phyloP scores from a whole-genome alignment of 176 grass and related monocot species.

The maize (Zea mays) region DNA sequence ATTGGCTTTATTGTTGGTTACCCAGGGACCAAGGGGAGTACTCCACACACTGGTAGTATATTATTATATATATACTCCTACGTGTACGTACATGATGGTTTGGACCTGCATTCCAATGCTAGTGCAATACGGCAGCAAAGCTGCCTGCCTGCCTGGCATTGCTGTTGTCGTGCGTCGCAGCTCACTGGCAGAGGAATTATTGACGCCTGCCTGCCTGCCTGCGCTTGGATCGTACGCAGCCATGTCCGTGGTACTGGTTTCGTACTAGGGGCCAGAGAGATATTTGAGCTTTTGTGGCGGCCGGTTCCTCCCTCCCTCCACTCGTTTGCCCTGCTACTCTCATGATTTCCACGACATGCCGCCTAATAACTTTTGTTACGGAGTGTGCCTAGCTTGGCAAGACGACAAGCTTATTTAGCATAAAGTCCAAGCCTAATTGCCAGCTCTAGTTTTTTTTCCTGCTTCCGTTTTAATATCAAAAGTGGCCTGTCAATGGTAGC shows the following conservation, averaged over 20 bases:
- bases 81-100: not conserved
- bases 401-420: not conserved
- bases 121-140: constrained; percentile 48
- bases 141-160: constrained; percentile 24
- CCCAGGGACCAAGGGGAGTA: not conserved
- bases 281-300: constrained; percentile 47
- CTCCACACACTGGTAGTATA: too few species aligned
- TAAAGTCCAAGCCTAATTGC: not conserved
- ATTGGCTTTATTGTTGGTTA: not conserved
- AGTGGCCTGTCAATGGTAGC: not conserved
- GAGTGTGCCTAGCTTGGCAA: too few species aligned
- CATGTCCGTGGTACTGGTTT: constrained; percentile 40
- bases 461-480: not conserved
- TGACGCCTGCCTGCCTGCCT: constrained; percentile 10
- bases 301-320: not conserved
- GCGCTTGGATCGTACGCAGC: constrained; percentile 54
- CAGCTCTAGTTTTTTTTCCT: not conserved
- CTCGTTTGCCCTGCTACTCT: too few species aligned
- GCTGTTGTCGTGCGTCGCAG: constrained; percentile 42
- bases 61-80: too few species aligned
- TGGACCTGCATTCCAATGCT: constrained; percentile 24
- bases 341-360: too few species aligned
- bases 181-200: constrained; percentile 56
- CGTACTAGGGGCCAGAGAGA: constrained; percentile 41
- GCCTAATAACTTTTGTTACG: too few species aligned